phyloP scores from a whole-genome alignment of 306 rosid genomes.

The Quercus glauca region DNA sequence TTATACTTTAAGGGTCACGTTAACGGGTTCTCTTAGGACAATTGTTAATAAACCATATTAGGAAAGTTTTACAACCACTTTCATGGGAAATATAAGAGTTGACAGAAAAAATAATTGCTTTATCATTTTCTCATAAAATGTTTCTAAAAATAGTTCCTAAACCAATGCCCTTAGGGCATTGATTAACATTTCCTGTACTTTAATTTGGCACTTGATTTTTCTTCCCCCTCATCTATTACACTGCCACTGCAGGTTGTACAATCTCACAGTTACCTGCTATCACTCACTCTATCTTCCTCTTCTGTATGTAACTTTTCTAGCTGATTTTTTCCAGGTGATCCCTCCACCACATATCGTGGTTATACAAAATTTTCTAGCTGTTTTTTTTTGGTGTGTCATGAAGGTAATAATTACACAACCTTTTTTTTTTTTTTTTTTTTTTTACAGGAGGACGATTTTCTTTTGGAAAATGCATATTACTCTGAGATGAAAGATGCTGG shows the following conservation, averaged over 20 bases:
- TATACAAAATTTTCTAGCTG: not conserved
- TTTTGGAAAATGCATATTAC: constrained; percentile 72
- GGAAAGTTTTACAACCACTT: too few species aligned
- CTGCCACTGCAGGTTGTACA: constrained; percentile 55
- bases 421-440: not conserved
- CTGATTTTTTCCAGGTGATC: constrained; percentile 68
- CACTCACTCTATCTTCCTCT: constrained; percentile 73
- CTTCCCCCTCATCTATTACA: not conserved
- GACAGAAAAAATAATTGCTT: too few species aligned
- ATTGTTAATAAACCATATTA: too few species aligned
- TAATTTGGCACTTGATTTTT: constrained; percentile 10
- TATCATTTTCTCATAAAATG: too few species aligned
- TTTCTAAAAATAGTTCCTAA: too few species aligned
- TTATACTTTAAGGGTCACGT: not conserved
- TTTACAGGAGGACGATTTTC: constrained; percentile 71
- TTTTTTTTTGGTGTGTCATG: not conserved
- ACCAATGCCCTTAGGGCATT: too few species aligned
- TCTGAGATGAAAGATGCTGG: constrained; percentile 91
- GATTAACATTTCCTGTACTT: not conserved
- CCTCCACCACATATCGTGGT: not conserved
- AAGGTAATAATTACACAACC: constrained; percentile 5
- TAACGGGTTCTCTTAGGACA: too few species aligned
- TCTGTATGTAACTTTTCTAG: constrained; percentile 61
- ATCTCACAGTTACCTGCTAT: constrained; percentile 52
- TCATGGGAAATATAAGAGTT: too few species aligned